Conservation (phyloP, 176 grass and related monocot genomes). For the Avena insularis region DNA sequence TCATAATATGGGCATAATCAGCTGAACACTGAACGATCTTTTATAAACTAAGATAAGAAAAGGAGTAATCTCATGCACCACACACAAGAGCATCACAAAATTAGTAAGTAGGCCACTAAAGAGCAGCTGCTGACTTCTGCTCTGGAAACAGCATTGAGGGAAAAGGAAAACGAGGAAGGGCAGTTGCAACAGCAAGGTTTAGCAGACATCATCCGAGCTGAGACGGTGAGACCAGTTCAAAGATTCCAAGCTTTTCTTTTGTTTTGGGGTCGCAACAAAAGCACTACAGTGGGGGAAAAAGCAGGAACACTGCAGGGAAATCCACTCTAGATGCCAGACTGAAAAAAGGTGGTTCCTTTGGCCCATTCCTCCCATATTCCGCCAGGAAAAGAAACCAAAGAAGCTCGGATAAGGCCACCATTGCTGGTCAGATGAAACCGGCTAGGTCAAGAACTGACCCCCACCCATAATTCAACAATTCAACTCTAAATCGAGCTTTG, state of each 20-base stretch:
- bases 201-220: conserved; percentile 62
- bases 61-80: conserved; percentile 5
- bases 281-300: conserved; percentile 40
- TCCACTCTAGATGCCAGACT: conserved; percentile 48
- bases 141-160: conserved; percentile 21
- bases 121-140: conserved; percentile 20
- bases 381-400: conserved; percentile 40
- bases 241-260: conserved; percentile 58
- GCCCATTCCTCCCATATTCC: conserved; percentile 41
- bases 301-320: conserved; percentile 39
- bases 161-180: conserved; percentile 33
- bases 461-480: conserved; percentile 44
- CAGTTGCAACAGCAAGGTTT: conserved; percentile 57
- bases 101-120: conserved; percentile 21
- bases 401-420: conserved; percentile 42
- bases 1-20: conserved; percentile 6
- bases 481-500: conserved; percentile 29
- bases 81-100: neutral
- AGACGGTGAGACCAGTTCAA: conserved; percentile 70
- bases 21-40: conserved; percentile 8
- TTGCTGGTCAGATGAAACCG: conserved; percentile 30
- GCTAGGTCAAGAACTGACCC: conserved; percentile 11
- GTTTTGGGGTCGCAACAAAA: conserved; percentile 54
- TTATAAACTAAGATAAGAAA: neutral
- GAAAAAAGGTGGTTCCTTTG: conserved; percentile 53